These are phyloP conservation scores for Colletotrichum musicola DNA, from an alignment of 2,329 filamentous ascomycete species.

Conservation along the genomic window DNA sequence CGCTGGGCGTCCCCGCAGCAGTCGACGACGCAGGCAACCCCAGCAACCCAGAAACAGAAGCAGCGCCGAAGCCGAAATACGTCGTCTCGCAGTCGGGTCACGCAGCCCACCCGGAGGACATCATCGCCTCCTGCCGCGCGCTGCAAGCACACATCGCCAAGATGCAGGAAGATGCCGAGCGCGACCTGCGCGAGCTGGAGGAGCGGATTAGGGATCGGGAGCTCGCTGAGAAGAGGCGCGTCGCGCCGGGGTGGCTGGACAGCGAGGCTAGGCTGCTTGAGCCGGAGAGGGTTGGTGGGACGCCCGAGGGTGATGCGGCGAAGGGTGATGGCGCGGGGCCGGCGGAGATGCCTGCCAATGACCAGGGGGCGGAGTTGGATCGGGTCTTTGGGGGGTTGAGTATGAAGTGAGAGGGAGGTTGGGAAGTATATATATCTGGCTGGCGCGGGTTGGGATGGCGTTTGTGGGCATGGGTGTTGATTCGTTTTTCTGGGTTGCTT, in stretches of 20 bases:
- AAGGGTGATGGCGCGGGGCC: slow-evolving; percentile 48
- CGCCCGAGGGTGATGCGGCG: slow-evolving; percentile 36
- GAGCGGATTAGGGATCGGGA: slow-evolving; percentile 74
- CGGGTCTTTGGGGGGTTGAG: slow-evolving; percentile 67
- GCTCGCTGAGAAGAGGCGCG: slow-evolving; percentile 81
- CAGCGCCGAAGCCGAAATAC: slow-evolving; percentile 76
- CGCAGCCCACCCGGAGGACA: slow-evolving; percentile 87
- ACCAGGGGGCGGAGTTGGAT: slow-evolving; percentile 69
- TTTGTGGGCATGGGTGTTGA: background rate
- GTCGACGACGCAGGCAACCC: slow-evolving; percentile 43
- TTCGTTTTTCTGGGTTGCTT: too few relatives aligned
- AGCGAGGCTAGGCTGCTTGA: slow-evolving; percentile 77
- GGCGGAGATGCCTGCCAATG: slow-evolving; percentile 55
- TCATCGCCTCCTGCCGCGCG: slow-evolving; percentile 83
- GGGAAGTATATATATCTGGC: background rate
- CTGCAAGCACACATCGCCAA: slow-evolving; percentile 81
- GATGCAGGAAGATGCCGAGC: slow-evolving; percentile 75
- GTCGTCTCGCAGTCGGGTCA: slow-evolving; percentile 83
- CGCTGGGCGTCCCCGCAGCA: slow-evolving; percentile 64
- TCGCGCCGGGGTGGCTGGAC: slow-evolving; percentile 86
- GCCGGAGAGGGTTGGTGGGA: slow-evolving; percentile 66
- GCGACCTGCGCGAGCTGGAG: slow-evolving; percentile 77
- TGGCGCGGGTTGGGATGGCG: background rate
- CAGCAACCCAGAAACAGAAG: slow-evolving; percentile 38
- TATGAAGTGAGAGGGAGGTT: slow-evolving; percentile 40